Base-by-base conservation (phyloP, 164 flowering plant species). In the Saururus chinensis region DNA sequence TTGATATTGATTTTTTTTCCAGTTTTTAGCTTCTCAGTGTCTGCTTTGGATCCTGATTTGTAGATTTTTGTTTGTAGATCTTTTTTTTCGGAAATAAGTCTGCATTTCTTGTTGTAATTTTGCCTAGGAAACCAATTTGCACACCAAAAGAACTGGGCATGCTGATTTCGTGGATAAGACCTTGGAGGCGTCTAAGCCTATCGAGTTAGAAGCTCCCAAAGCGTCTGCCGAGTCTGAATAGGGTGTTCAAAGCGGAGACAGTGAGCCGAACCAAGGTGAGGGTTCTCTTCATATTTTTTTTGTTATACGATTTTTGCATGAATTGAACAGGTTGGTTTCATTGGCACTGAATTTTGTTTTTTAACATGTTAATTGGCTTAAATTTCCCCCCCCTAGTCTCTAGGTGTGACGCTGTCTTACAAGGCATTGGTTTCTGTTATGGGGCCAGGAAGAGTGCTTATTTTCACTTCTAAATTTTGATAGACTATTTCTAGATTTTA, bases 71-170 rank as follows among this genome's bases (percentile, higher is more conserved):
- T n/a, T n/a, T n/a, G 30, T 21, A n/a, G n/a, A n/a, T n/a, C n/a
- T n/a, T n/a, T n/a, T n/a, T n/a, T n/a, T n/a, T n/a, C n/a, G n/a
- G n/a, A n/a, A n/a, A n/a, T n/a, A n/a, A n/a, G n/a, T n/a, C n/a
- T n/a, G n/a, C n/a, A n/a, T n/a, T n/a, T n/a, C n/a, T n/a, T n/a
- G n/a, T n/a, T n/a, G n/a, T n/a, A n/a, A n/a, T n/a, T n/a, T n/a
- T 45, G 20, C 71, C 68, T 42, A 89, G 97, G 98, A 93, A 77
- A 82, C 75, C 66, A 96, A 89, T 80, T 72, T 93, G 78, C 98
- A 93, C 62, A 93, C 95, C 16, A 90, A 93, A 75, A 79, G 99
- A 67, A 90, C 97, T 25, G 99, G 99, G 16, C 99, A 93, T 60
- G 63, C 85, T 56, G 97, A 90, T 23, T 93, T 88, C 68, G 71